phyloP scores from a whole-genome alignment of 2,329 filamentous ascomycete genomes.

The Microcyclospora pomicola region DNA sequence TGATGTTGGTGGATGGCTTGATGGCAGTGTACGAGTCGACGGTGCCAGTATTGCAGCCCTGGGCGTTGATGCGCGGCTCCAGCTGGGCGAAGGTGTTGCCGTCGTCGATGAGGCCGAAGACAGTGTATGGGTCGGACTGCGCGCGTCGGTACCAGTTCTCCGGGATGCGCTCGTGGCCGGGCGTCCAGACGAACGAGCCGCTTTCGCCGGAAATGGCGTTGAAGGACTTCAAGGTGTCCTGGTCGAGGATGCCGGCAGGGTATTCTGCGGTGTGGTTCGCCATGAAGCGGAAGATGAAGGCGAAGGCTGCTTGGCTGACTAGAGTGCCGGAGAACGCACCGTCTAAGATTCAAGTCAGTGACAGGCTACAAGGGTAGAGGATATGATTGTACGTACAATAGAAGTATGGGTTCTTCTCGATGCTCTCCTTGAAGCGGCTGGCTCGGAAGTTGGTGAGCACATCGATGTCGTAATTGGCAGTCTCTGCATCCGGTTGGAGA shows the following conservation, averaged over 20 bases:
- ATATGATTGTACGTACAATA: constrained; percentile 5
- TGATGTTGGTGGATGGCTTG: not conserved
- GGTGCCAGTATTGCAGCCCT: not conserved
- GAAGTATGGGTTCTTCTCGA: constrained; percentile 14
- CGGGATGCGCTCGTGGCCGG: constrained; percentile 15
- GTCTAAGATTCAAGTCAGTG: constrained; percentile 1
- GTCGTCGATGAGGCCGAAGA: not conserved
- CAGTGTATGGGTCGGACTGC: not conserved
- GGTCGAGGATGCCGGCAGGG: constrained; percentile 15
- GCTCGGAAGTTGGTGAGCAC: constrained; percentile 14
- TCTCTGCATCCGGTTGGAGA: constrained; percentile 1
- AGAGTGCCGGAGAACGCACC: constrained; percentile 14
- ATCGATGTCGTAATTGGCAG: constrained; percentile 12
- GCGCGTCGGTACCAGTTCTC: constrained; percentile 12
- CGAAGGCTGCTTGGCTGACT: constrained; percentile 10
- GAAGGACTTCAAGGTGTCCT: constrained; percentile 21
- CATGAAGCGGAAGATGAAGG: constrained; percentile 13
- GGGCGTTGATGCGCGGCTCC: not conserved
- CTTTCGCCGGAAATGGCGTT: constrained; percentile 20
- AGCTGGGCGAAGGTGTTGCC: not conserved
- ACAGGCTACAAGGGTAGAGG: not conserved
- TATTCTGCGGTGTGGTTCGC: constrained; percentile 14
- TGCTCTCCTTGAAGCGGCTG: constrained; percentile 10
- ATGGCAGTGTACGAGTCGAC: not conserved
- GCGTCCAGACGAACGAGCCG: constrained; percentile 6